Conservation (phyloP, 2,329 filamentous ascomycete genomes). For the Catunica adiposa region DNA sequence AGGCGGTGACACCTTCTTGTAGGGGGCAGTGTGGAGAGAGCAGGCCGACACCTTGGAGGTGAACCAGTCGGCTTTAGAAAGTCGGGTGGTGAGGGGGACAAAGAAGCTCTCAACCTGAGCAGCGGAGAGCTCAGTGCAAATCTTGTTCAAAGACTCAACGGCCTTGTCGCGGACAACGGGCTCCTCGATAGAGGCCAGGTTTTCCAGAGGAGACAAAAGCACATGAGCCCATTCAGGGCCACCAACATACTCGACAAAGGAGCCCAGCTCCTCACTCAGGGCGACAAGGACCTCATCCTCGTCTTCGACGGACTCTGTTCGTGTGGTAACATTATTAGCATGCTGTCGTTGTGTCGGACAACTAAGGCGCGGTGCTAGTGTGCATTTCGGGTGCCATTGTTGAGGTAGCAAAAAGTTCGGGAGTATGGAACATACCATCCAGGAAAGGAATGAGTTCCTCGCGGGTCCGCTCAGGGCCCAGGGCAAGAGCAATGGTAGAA, state of each 20-base stretch:
- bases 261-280: conserved; percentile 88
- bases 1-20: conserved; percentile 74
- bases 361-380: conserved; percentile 5
- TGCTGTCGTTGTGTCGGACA: neutral
- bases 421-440: conserved; percentile 54
- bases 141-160: conserved; percentile 98
- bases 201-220: conserved; percentile 90
- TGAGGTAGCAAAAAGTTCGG: neutral
- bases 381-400: conserved; percentile 14
- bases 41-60: conserved; percentile 98
- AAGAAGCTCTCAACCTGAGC: conserved; percentile 95
- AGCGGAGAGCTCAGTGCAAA: conserved; percentile 79
- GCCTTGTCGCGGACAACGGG: conserved; percentile 97
- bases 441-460: conserved; percentile 98
- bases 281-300: conserved; percentile 97
- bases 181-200: conserved; percentile 95
- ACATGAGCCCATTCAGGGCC: conserved; percentile 89
- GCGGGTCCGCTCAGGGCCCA: conserved; percentile 89
- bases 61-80: conserved; percentile 99
- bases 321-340: conserved; percentile 19
- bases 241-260: conserved; percentile 94
- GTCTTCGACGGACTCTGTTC: conserved; percentile 88
- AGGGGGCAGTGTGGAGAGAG: conserved; percentile 84
- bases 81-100: conserved; percentile 83
- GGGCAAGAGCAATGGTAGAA: conserved; percentile 90